Conservation (phyloP, 2,329 filamentous ascomycete genomes). For the Epichloe festucae region DNA sequence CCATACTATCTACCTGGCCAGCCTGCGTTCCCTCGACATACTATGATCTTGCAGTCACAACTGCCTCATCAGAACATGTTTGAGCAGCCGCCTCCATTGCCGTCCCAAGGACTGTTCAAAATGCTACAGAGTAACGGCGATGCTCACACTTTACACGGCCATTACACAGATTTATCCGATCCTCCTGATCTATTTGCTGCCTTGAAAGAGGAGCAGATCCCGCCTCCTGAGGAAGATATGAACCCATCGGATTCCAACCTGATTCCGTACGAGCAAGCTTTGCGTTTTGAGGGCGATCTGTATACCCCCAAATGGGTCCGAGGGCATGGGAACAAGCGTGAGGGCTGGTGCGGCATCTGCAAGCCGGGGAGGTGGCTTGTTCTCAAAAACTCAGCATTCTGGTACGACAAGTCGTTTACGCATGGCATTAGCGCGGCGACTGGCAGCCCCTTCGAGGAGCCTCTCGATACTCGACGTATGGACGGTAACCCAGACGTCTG, state of each 20-base stretch:
- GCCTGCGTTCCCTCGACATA: conserved; percentile 39
- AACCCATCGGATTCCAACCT: conserved; percentile 64
- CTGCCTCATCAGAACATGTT: conserved; percentile 38
- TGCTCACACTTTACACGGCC: conserved; percentile 50
- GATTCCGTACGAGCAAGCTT: conserved; percentile 63
- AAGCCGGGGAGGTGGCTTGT: conserved; percentile 78
- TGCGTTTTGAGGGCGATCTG: conserved; percentile 67
- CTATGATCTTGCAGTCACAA: conserved; percentile 40
- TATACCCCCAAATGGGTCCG: conserved; percentile 79
- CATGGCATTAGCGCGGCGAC: conserved; percentile 78
- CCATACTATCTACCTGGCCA: conserved; percentile 42
- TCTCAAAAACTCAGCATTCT: conserved; percentile 81
- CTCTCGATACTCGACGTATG: conserved; percentile 60
- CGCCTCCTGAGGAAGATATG: conserved; percentile 70
- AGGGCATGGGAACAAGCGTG: conserved; percentile 74
- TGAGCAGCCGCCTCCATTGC: conserved; percentile 46
- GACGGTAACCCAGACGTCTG: conserved; percentile 71
- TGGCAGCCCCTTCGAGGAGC: conserved; percentile 64
- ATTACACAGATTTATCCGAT: conserved; percentile 61
- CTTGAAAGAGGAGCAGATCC: conserved; percentile 58
- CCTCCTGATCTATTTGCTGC: conserved; percentile 67
- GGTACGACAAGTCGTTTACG: conserved; percentile 87
- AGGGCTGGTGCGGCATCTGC: conserved; percentile 83
- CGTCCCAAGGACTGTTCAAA: conserved; percentile 61
- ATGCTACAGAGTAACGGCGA: conserved; percentile 66